phyloP scores from a whole-genome alignment of 2,329 filamentous ascomycete species.

The Penicillium verrucosum region DNA sequence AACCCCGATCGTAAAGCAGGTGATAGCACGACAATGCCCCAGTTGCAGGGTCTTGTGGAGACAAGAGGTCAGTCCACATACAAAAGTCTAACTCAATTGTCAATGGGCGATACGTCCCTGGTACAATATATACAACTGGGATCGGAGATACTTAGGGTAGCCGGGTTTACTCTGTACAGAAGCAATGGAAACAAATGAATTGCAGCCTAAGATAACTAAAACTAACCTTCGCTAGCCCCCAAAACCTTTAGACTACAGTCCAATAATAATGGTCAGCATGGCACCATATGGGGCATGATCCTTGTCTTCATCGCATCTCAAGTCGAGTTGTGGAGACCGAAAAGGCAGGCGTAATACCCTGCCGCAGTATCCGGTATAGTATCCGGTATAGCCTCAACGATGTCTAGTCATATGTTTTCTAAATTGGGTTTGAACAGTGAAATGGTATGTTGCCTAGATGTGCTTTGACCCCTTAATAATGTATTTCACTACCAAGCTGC shows the following conservation, averaged over 20 bases:
- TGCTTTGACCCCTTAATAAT: not conserved
- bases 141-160: not conserved
- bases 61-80: slow-evolving; percentile 13
- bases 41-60: slow-evolving; percentile 8
- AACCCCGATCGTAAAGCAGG: slow-evolving; percentile 1
- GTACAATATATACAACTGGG: not conserved
- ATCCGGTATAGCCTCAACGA: not conserved
- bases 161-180: not conserved
- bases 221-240: not conserved
- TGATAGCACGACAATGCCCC: slow-evolving; percentile 18
- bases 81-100: not conserved
- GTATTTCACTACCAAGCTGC: too few relatives aligned
- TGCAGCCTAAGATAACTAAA: not conserved
- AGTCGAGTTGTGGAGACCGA: slow-evolving; percentile 18
- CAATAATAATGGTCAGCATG: slow-evolving; percentile 6
- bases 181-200: not conserved
- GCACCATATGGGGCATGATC: slow-evolving; percentile 7
- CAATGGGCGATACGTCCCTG: not conserved
- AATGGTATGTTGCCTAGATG: not conserved
- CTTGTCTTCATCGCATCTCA: slow-evolving; percentile 12
- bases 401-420: not conserved
- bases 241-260: not conserved
- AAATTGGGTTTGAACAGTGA: not conserved
- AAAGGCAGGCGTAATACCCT: slow-evolving; percentile 11
- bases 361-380: not conserved